Evolutionary conservation across 139 green algal genomes (phyloP), one percentile per base, ranked within the genome.

Genomic region (Ettlia oleoabundans): DNA sequence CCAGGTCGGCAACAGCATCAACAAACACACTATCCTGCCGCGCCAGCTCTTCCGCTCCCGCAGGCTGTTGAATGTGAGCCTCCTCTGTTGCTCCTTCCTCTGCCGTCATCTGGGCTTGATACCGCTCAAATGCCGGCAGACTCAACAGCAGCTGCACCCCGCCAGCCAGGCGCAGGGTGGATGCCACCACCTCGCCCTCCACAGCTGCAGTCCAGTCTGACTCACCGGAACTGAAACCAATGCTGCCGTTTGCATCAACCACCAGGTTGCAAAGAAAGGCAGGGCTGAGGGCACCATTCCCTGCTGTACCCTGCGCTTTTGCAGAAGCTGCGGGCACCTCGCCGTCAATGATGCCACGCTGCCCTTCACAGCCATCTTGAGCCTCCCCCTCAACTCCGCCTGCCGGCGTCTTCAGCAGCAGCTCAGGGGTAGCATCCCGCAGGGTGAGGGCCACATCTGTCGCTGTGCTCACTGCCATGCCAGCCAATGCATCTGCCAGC

Each of bases 41-140:
- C 1, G 75, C 75, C 75, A 62, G 75, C 2, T 62, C 18, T n/a
- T 55, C 75, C 0, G 75, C 53, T 13, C 22, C 24, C 21, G 35
- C 15, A 1, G 72, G 26, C 53, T 15, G 13, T 30, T 63, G 58
- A 19, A n/a, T 64, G 43, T n/a, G n/a, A n/a, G n/a, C 42, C 47
- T 5, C 70, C 38, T 40, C 40, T 58, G 35, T 35, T 3, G 32
- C 21, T 7, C 47, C 63, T 21, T 1, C 2, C 32, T n/a, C n/a
- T 32, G 24, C 6, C 32, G 22, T 1, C 3, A 24, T 21, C 51
- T 63, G 42, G 52, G 3, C 73, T 35, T 52, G 42, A 38, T 62
- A 61, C 22, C 40, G 38, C 40, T 71, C 58, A 43, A 81, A 71
- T 9, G 75, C 55, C 1, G 75, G 75, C 75, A 81, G 75, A 3